phyloP scores from a whole-genome alignment of 768 basidiomycete genomes.

The Pulveroboletus sp. region DNA sequence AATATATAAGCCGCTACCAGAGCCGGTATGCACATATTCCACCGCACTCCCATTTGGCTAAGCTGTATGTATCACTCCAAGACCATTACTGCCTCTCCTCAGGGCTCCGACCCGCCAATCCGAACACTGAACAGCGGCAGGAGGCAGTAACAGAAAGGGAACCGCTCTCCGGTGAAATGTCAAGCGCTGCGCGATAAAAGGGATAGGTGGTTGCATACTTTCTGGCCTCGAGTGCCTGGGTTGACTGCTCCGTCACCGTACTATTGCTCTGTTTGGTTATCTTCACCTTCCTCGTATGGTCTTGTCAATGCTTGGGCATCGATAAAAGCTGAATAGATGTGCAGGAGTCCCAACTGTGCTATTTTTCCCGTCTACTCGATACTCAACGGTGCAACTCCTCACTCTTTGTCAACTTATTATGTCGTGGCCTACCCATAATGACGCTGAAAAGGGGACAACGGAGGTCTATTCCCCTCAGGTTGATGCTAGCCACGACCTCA shows the following conservation, averaged over 20 bases:
- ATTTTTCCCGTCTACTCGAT: constrained; percentile 4
- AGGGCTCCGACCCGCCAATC: neutral
- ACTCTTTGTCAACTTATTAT: constrained; percentile 26
- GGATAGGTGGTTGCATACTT: neutral
- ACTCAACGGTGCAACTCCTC: constrained; percentile 8
- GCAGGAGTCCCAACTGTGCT: too few species aligned
- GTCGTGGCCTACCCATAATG: constrained; percentile 44
- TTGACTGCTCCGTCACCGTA: neutral
- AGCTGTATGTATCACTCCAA: neutral
- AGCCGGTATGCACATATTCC: too few species aligned
- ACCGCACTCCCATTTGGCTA: too few species aligned
- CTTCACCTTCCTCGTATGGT: constrained; percentile 1
- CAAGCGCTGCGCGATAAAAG: neutral
- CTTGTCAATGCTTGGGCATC: neutral
- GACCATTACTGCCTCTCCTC: neutral
- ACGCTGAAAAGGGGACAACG: constrained; percentile 56
- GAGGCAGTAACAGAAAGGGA: neutral
- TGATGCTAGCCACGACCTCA: constrained; percentile 18
- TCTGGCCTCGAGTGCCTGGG: constrained; percentile 1
- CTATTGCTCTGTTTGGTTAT: too few species aligned
- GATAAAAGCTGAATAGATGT: constrained; percentile 23
- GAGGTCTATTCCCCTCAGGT: constrained; percentile 38
- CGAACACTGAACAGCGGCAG: neutral
- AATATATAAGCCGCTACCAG: too few species aligned
- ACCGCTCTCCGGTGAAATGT: constrained; percentile 11